Conservation (phyloP, 257 asterid species). For the Forsythia viridissima region DNA sequence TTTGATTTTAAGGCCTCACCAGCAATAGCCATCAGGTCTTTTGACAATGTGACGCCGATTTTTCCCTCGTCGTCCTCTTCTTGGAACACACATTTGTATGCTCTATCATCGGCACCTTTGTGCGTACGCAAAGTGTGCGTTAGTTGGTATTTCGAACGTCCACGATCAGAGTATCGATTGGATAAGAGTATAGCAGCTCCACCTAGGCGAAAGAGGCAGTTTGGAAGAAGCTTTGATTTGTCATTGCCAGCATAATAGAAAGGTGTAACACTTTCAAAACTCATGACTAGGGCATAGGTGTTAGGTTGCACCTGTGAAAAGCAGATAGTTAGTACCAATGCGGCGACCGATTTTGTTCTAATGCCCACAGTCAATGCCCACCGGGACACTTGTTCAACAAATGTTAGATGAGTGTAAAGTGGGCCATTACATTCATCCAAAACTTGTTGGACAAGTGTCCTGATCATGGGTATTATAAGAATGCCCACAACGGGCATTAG, state of each 20-base stretch:
- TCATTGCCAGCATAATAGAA: slow-evolving; percentile 50
- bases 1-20: slow-evolving; percentile 47
- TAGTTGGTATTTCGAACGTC: slow-evolving; percentile 44
- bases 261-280: slow-evolving; percentile 42
- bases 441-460: no score
- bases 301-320: slow-evolving; percentile 46
- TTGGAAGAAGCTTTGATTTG: slow-evolving; percentile 48
- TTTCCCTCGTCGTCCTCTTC: slow-evolving; percentile 44
- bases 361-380: no score
- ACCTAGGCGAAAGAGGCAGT: slow-evolving; percentile 59
- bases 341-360: no score
- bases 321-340: background rate
- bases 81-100: slow-evolving; percentile 46
- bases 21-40: slow-evolving; percentile 43
- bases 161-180: slow-evolving; percentile 30
- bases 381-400: no score
- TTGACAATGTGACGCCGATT: slow-evolving; percentile 38
- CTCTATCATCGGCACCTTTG: slow-evolving; percentile 45
- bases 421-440: no score
- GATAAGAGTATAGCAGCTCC: slow-evolving; percentile 54
- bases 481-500: no score
- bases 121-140: slow-evolving; percentile 48
- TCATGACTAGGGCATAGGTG: slow-evolving; percentile 56
- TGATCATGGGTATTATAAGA: no score
- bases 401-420: no score